Conservation (phyloP, 2,329 filamentous ascomycete species). For the Rhinocladiella similis region DNA sequence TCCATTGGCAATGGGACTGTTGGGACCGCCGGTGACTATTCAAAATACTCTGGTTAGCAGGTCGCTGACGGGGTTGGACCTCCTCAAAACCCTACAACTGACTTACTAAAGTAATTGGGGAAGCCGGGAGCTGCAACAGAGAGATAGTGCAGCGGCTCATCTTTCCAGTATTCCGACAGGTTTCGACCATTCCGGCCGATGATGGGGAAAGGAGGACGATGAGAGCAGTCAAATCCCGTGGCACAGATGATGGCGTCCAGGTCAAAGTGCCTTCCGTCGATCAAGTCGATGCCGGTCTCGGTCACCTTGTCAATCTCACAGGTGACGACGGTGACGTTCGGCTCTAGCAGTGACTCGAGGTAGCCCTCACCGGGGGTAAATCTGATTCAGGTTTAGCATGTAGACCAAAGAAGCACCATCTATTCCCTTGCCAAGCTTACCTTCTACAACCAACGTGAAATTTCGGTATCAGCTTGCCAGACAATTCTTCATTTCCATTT, state of each 20-base stretch:
- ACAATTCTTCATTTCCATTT: conserved; percentile 26
- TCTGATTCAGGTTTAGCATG: conserved; percentile 26
- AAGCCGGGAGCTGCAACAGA: conserved; percentile 48
- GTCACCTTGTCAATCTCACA: conserved; percentile 31
- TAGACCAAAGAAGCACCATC: conserved; percentile 14
- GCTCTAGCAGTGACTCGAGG: conserved; percentile 13
- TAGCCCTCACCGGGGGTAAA: conserved; percentile 43
- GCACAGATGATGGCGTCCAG: conserved; percentile 31
- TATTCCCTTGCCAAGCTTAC: conserved; percentile 24
- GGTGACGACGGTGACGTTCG: conserved; percentile 26
- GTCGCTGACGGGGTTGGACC: not conserved
- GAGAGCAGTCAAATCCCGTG: conserved; percentile 4
- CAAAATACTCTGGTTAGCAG: not conserved
- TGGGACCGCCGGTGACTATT: conserved; percentile 33
- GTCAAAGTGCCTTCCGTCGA: conserved; percentile 30
- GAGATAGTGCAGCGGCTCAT: conserved; percentile 45
- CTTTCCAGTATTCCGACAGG: conserved; percentile 15
- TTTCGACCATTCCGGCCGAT: conserved; percentile 19
- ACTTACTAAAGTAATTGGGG: conserved; percentile 38
- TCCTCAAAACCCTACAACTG: not conserved
- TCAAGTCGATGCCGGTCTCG: conserved; percentile 32
- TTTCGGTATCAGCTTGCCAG: conserved; percentile 33
- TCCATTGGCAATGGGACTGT: conserved; percentile 32
- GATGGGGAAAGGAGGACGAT: not conserved
- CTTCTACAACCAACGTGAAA: conserved; percentile 51